Evolutionary conservation across 257 asterid species (phyloP), one percentile per base, ranked within the genome.

Genomic region (Sherardia arvensis): DNA sequence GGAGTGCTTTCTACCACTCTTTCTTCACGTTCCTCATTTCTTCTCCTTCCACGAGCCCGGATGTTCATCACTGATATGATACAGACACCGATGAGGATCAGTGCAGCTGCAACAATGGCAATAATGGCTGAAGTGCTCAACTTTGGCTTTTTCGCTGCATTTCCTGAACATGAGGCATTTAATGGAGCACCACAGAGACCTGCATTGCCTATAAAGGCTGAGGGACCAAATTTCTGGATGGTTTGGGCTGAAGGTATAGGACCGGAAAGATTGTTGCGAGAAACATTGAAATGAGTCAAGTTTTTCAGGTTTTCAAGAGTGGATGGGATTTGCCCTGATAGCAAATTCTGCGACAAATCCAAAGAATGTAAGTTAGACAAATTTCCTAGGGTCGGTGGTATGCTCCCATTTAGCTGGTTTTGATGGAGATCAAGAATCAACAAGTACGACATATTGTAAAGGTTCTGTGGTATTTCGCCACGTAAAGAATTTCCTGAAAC

Each of bases 131-230:
- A 77, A 54, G 71, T 76, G 25, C 96, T 81, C 74, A 93, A 59
- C 77, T 78, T 89, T 1, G 86, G 95, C 58, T 80, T 87, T 60
- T 83, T 54, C 6, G 73, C 25, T 0, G 67, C 70, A 49, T 59
- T 45, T 8, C 77, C 64, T 1, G 78, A 61, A 72, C 97, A 90
- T 21, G 81, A 32, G 62, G 53, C 75, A 1, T 68, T 80, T n/a
- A 87, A 70, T 8, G 96, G 96, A 61, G 81, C 70, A 48, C 97
- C 99, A 61, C 99, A 93, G 1, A 89, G 96, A 15, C 79, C 84
- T 7, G 80, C 80, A 71, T 93, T 93, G 62, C 84, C 72, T 48
- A 71, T 77, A 70, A 93, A 93, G n/a, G 99, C 89, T 0, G 81
- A 84, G 67, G 78, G 65, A 12, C 93, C 95, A 28, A 91, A 87